Evolutionary conservation across 768 basidiomycete genomes (phyloP).

Genomic region (Tylopilus sp.): DNA sequence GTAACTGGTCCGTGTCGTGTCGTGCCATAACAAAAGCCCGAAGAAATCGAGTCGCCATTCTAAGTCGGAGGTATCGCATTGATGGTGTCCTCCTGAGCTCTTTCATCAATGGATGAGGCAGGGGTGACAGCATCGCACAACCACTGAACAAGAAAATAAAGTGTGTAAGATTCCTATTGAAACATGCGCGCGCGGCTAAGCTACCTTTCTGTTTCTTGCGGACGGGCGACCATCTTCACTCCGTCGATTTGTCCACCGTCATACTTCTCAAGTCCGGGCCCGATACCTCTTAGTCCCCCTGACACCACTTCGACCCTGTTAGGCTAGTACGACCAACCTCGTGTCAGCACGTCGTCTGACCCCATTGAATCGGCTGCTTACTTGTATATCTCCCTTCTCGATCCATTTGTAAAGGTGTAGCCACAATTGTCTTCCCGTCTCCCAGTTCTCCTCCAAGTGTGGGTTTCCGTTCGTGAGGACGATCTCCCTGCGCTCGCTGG

Average conservation of each 20-base stretch:
- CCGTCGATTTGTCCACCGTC: constrained; percentile 41
- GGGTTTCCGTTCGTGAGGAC: constrained; percentile 33
- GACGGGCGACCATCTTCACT: constrained; percentile 41
- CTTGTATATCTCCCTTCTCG: constrained; percentile 31
- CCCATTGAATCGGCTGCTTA: constrained; percentile 9
- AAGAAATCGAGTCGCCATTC: constrained; percentile 31
- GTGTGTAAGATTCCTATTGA: constrained; percentile 24
- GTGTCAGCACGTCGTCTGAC: background rate
- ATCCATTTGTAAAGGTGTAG: constrained; percentile 25
- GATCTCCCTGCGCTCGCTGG: constrained; percentile 26
- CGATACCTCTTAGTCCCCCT: constrained; percentile 41
- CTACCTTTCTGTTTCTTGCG: constrained; percentile 42
- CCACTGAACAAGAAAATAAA: constrained; percentile 22
- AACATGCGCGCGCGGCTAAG: constrained; percentile 17
- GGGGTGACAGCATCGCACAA: constrained; percentile 15
- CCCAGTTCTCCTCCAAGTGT: constrained; percentile 32
- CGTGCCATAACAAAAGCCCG: constrained; percentile 30
- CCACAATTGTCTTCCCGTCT: constrained; percentile 32
- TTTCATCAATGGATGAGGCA: constrained; percentile 19
- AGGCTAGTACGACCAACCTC: constrained; percentile 32
- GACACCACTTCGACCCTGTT: constrained; percentile 40
- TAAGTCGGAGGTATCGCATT: constrained; percentile 29
- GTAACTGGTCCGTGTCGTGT: constrained; percentile 25
- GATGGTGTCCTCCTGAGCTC: constrained; percentile 29
- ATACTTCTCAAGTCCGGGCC: constrained; percentile 40